These are phyloP conservation scores for Colletotrichum somersetense DNA, from an alignment of 2,329 filamentous ascomycete genomes.

Conservation along the genomic window DNA sequence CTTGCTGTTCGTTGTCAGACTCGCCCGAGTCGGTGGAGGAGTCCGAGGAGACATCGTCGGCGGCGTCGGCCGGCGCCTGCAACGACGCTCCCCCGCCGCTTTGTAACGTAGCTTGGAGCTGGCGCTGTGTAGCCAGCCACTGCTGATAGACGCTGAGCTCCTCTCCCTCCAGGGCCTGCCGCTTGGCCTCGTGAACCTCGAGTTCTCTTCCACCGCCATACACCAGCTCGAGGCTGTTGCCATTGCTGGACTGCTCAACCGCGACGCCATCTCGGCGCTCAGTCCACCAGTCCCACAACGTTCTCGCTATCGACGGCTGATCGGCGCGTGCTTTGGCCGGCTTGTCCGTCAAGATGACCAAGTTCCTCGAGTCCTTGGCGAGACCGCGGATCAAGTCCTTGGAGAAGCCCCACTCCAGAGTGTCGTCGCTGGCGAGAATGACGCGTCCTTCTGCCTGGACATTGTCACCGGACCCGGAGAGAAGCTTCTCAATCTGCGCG, in stretches of 20 bases:
- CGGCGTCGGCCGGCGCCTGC: slow-evolving; percentile 78
- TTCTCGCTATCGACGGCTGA: slow-evolving; percentile 74
- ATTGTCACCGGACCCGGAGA: slow-evolving; percentile 60
- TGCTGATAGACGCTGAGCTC: slow-evolving; percentile 90
- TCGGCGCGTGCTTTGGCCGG: slow-evolving; percentile 60
- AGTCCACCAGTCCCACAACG: slow-evolving; percentile 85
- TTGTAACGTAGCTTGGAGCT: slow-evolving; percentile 85
- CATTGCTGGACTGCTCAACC: slow-evolving; percentile 66
- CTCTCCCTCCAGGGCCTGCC: slow-evolving; percentile 76
- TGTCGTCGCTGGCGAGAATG: slow-evolving; percentile 90
- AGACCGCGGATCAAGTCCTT: slow-evolving; percentile 81
- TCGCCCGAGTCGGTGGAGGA: slow-evolving; percentile 90
- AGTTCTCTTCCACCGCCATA: slow-evolving; percentile 74
- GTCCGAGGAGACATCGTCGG: slow-evolving; percentile 87
- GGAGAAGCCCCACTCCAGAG: slow-evolving; percentile 95
- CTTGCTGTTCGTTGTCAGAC: slow-evolving; percentile 90
- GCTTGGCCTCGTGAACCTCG: slow-evolving; percentile 70
- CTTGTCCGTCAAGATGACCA: slow-evolving; percentile 89
- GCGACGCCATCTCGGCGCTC: slow-evolving; percentile 74
- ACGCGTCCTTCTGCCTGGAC: slow-evolving; percentile 70
- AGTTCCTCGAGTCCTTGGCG: slow-evolving; percentile 81
- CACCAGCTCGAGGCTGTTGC: slow-evolving; percentile 74
- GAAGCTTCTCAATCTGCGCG: slow-evolving; percentile 80
- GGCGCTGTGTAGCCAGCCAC: slow-evolving; percentile 88
- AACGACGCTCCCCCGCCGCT: slow-evolving; percentile 75